Evolutionary conservation across 1,139 yeast genomes (phyloP), one percentile per base, ranked within the genome.

Genomic region (Yamadazyma spencermartinsiae): DNA sequence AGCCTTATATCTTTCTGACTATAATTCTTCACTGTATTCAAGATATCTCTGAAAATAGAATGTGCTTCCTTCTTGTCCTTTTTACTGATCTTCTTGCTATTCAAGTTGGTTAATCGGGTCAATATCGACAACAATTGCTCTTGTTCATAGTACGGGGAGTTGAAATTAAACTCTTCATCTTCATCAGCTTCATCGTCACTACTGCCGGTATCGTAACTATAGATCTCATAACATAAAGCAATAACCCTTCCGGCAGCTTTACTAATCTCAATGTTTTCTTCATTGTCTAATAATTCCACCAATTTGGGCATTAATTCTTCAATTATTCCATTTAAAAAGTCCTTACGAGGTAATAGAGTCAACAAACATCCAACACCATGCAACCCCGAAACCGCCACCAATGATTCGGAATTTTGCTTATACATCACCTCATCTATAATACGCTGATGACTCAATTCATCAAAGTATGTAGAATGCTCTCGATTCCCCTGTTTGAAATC

Each of bases 171-270:
- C 17, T 71, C 74, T 14, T 28, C 31, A 9, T 28, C 75, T 16
- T 65, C 68, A 9, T 61, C 65, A 18, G 61, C 61, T 14, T 57
- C 61, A 7, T 61, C 66, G n/a, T 54, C 62, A 0, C 57, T 65
- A 2, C 52, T 60, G 14, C 53, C 60, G 30, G 61, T 64, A 21
- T 61, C 60, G 49, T 79, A 81, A 30, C 70, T 69, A 51, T 68
- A 82, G 12, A 75, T 52, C 52, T 84, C 89, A 55, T 79, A 82
- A 44, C 74, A 68, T 28, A 84, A 66, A 0, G 84, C 92, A 44
- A 81, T 65, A 4, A 81, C 64, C 55, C 84, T 65, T 24, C 81
- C 82, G 9, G 80, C 75, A 25, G 89, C 78, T 53, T 76, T 60
- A 35, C 74, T 49, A 45, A 68, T 55, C 39, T 76, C 70, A 38